These are phyloP conservation scores for Babesia sp. DNA, from an alignment of 169 alveolate genomes.

Conservation along the genomic window DNA sequence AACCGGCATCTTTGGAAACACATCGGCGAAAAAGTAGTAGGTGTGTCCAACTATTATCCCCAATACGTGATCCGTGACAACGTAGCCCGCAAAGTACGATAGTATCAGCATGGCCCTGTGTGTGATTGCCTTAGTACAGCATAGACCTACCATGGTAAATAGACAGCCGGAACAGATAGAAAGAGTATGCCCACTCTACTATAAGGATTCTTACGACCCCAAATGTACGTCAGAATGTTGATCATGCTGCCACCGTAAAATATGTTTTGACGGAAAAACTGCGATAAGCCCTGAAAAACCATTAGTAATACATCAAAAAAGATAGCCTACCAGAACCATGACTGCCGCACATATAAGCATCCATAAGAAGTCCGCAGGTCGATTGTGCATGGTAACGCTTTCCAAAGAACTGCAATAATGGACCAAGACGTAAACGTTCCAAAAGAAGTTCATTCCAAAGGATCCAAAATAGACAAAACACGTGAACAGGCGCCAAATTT, in stretches of 20 bases:
- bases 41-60: constrained; percentile 90
- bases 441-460: constrained; percentile 87
- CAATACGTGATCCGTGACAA: constrained; percentile 82
- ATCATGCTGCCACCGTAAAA: constrained; percentile 89
- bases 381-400: constrained; percentile 76
- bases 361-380: constrained; percentile 86
- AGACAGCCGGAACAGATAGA: constrained; percentile 88
- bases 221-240: constrained; percentile 88
- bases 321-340: constrained; percentile 69
- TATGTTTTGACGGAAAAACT: constrained; percentile 78
- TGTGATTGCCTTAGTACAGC: not conserved
- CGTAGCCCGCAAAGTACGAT: constrained; percentile 84
- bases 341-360: constrained; percentile 79
- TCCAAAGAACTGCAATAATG: constrained; percentile 81
- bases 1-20: constrained; percentile 88
- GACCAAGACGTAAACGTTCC: constrained; percentile 88
- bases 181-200: constrained; percentile 83
- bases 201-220: constrained; percentile 90
- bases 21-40: constrained; percentile 88
- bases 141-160: constrained; percentile 82
- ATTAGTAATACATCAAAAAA: not conserved
- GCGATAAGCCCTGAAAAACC: constrained; percentile 65
- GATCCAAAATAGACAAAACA: constrained; percentile 90
- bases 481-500: constrained; percentile 88
- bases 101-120: constrained; percentile 78